Evolutionary conservation across 1,284 basidiomycete species (phyloP).

Genomic region (Melampsora larici-populina): DNA sequence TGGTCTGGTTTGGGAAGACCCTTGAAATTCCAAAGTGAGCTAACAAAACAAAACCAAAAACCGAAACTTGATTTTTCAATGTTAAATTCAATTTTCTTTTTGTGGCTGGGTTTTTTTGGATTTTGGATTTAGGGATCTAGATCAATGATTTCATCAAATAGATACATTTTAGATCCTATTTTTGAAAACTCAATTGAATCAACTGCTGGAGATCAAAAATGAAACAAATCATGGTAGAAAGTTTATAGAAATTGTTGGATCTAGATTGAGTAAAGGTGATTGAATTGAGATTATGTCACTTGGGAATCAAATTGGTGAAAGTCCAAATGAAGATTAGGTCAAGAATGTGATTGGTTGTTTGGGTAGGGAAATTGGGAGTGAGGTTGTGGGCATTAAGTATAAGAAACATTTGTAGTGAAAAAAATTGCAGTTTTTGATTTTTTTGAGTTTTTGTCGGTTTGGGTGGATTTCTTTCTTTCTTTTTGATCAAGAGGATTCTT

Average conservation of each 20-base stretch:
- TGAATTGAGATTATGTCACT: conserved; percentile 35
- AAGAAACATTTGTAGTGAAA: conserved; percentile 38
- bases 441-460: too few species aligned
- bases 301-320: conserved; percentile 7
- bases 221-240: conserved; percentile 18
- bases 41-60: neutral
- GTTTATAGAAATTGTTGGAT: conserved; percentile 29
- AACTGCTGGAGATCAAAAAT: conserved; percentile 26
- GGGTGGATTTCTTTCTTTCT: too few species aligned
- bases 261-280: conserved; percentile 8
- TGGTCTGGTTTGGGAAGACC: conserved; percentile 40
- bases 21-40: conserved; percentile 36
- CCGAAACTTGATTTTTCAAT: neutral
- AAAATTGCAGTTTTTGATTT: too few species aligned
- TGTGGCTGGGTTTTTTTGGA: too few species aligned
- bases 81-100: too few species aligned
- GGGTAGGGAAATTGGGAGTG: conserved; percentile 7
- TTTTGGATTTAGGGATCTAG: conserved; percentile 34
- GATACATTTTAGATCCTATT: conserved; percentile 17
- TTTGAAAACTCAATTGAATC: conserved; percentile 26
- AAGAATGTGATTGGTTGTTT: conserved; percentile 15
- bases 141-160: conserved; percentile 20
- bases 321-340: conserved; percentile 28
- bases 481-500: too few species aligned
- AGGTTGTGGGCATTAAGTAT: conserved; percentile 2